These are phyloP conservation scores for Acanthamoeba royreba DNA, from an alignment of 208 protist species.

Conservation along the genomic window DNA sequence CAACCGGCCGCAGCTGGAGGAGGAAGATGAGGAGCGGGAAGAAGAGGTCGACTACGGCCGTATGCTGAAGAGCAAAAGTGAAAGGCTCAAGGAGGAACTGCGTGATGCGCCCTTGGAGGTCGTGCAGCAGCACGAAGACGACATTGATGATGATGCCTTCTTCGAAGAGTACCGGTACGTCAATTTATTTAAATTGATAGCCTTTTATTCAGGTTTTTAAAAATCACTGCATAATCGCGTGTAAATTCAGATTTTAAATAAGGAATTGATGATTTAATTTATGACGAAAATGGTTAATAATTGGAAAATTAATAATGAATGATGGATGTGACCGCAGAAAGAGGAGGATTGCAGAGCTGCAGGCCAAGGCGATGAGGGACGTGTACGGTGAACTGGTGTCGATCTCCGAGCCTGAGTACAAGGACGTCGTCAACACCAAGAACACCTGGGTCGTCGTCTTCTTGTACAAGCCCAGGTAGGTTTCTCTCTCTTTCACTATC, in stretches of 20 bases:
- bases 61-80: background rate
- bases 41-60: background rate
- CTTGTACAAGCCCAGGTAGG: background rate
- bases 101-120: background rate
- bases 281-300: background rate
- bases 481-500: background rate
- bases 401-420: background rate
- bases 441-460: background rate
- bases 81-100: background rate
- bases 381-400: background rate
- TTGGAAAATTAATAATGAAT: background rate
- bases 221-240: background rate
- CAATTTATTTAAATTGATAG: background rate
- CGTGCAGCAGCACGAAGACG: background rate
- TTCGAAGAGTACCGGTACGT: background rate
- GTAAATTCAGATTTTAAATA: no score
- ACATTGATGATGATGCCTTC: background rate
- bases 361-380: background rate
- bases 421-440: background rate
- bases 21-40: background rate
- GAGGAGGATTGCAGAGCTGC: background rate
- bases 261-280: no score
- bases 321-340: background rate
- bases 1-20: background rate
- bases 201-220: background rate